A percentile compares a stretch with the other conserved stretches of the same genome.
Conservation (phyloP, 495 filamentous ascomycete genomes). For the Talaromyces trachyspermus region DNA sequence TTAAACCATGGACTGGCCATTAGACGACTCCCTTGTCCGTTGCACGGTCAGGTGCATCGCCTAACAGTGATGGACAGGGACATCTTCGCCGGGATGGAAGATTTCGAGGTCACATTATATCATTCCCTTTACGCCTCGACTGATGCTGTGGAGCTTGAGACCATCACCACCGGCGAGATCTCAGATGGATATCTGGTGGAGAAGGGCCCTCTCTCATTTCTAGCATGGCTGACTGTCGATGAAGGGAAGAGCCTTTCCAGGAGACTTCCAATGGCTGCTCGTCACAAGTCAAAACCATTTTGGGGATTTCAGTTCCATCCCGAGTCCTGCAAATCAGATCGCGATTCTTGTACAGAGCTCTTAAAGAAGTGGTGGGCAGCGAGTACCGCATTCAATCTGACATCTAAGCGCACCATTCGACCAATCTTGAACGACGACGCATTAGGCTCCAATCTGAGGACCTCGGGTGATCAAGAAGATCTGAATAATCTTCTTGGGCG, state of each 20-base stretch:
- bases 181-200: no score
- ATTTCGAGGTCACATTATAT: slow-evolving; percentile 72
- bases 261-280: slow-evolving; percentile 68
- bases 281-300: slow-evolving; percentile 65
- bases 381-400: slow-evolving; percentile 30
- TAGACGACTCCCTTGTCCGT: slow-evolving; percentile 52
- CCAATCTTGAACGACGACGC: not conserved
- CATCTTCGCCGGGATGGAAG: slow-evolving; percentile 49
- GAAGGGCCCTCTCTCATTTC: slow-evolving; percentile 23
- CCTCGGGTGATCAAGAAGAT: slow-evolving; percentile 18
- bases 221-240: slow-evolving; percentile 31
- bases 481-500: slow-evolving; percentile 29
- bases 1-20: slow-evolving; percentile 59
- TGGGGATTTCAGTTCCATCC: slow-evolving; percentile 94
- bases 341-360: slow-evolving; percentile 54
- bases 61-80: slow-evolving; percentile 45
- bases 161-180: no score
- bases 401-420: slow-evolving; percentile 18
- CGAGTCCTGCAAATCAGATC: slow-evolving; percentile 80
- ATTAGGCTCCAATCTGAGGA: not conserved
- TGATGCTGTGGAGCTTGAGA: slow-evolving; percentile 19
- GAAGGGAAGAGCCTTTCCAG: not conserved
- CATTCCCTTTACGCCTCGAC: slow-evolving; percentile 68
- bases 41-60: slow-evolving; percentile 72
- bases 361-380: slow-evolving; percentile 70